Base-by-base conservation (phyloP, 2,329 filamentous ascomycete genomes). In the Epichloe baconii region DNA sequence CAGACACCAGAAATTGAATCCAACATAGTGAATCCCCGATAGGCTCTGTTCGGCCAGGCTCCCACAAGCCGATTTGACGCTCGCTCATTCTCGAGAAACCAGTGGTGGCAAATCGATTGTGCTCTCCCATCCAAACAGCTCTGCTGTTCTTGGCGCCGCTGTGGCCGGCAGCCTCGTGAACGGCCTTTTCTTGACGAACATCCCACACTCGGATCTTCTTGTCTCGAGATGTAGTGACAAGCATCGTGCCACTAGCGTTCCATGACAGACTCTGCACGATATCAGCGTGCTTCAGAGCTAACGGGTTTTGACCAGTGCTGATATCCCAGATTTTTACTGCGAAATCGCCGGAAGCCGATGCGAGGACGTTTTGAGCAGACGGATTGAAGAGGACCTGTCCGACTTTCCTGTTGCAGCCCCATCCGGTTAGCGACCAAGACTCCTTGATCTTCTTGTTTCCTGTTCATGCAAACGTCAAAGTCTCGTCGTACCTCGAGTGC, bases 81-180 rank as follows among this genome's bases (percentile, higher is more conserved):
- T 98, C 93, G 66, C 93, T 97, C 93, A 97, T 97, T 66, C 84
- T 86, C 48, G 90, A 96, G 77, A 98, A 98, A 57, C 93, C 93
- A 5, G 93, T 97, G 2, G 93, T 97, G 49, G 88, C 93, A 62
- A 98, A 84, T 57, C 91, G 83, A 71, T 97, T 94, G 64, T 94
- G 88, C 70, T 97, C 93, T 64, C 91, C 93, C 78, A 98, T 79
- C 93, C 93, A 98, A 14, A 95, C 90, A 34, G 86, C 85, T 65
- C 93, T 85, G 71, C 91, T 96, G 76, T 95, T 97, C 79, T 98
- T 98, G 59, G 93, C 93, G 52, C 93, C 93, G 34, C 83, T 78
- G 67, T 98, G 93, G 55, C 93, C 93, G 5, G 82, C 72, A 14
- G 84, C 82, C 66, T 96, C 90, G 63, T 95, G 86, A 5, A 85